Conservation (phyloP, 768 basidiomycete genomes). For the Suillus luteus region DNA sequence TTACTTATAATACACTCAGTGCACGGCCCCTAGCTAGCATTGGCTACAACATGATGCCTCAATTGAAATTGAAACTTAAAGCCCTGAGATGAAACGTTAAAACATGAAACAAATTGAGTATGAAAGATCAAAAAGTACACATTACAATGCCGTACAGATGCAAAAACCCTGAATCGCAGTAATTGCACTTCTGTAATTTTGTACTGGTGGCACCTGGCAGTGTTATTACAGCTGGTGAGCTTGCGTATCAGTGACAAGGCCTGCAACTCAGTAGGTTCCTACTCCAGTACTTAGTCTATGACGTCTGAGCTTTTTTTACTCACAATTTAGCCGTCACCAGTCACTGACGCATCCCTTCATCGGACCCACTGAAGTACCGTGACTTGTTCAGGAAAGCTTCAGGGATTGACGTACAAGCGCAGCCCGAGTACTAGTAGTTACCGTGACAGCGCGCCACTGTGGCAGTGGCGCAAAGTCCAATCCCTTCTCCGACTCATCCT, state of each 20-base stretch:
- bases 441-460: too few species aligned
- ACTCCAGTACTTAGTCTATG: neutral
- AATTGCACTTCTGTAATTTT: too few species aligned
- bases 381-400: neutral
- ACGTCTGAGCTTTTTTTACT: neutral
- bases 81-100: neutral
- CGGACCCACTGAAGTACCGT: neutral
- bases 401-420: neutral
- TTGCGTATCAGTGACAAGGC: neutral
- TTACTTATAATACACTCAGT: neutral
- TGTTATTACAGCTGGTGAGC: neutral
- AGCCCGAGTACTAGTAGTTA: neutral
- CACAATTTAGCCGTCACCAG: neutral
- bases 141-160: neutral
- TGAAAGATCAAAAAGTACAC: neutral
- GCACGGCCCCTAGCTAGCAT: neutral
- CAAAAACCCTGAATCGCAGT: too few species aligned
- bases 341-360: neutral
- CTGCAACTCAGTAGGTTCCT: neutral
- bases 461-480: too few species aligned
- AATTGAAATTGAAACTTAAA: neutral
- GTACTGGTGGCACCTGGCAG: neutral
- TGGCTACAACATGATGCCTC: neutral
- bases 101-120: neutral
- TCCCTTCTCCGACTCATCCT: conserved; percentile 62